Conservation (phyloP, 352 stramenopile genomes). For the Pythium rhizo-oryzae region DNA sequence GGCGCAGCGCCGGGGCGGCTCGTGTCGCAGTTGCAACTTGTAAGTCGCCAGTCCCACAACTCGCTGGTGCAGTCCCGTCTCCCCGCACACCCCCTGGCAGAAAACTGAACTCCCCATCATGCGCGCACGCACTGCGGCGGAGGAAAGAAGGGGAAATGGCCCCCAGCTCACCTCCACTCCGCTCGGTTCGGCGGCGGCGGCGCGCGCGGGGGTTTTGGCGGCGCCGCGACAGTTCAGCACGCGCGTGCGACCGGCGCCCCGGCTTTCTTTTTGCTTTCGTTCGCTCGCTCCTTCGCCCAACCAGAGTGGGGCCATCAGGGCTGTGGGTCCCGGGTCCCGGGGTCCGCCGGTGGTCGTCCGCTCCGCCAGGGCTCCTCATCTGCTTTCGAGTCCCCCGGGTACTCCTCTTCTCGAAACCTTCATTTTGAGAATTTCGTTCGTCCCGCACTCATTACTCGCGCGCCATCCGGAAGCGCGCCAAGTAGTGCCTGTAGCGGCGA, state of each 20-base stretch:
- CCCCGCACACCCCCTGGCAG: conserved; percentile 28
- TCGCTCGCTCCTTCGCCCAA: conserved; percentile 19
- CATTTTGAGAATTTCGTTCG: conserved; percentile 60
- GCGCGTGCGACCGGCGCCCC: conserved; percentile 23
- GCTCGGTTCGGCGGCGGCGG: too few relatives aligned
- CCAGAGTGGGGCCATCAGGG: conserved; percentile 13
- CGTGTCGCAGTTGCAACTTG: conserved; percentile 26
- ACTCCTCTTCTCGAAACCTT: conserved; percentile 24
- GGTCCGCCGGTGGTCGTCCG: conserved; percentile 12
- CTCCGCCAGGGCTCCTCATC: conserved; percentile 11
- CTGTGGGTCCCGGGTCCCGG: neutral
- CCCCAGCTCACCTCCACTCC: neutral
- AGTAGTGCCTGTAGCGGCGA: conserved; percentile 25
- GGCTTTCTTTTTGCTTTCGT: conserved; percentile 35
- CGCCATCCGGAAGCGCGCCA: conserved; percentile 20
- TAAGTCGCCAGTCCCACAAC: conserved; percentile 15
- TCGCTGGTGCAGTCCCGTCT: conserved; percentile 13
- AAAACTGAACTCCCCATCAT: conserved; percentile 15
- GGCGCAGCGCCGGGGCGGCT: conserved; percentile 15
- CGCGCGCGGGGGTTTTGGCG: conserved; percentile 1
- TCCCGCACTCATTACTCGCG: conserved; percentile 29
- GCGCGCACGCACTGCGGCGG: neutral
- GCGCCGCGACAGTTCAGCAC: conserved; percentile 23
- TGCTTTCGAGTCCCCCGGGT: neutral
- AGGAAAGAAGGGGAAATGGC: conserved; percentile 1